phyloP scores from a whole-genome alignment of 129 eudicot species.

The Mikania micrantha region DNA sequence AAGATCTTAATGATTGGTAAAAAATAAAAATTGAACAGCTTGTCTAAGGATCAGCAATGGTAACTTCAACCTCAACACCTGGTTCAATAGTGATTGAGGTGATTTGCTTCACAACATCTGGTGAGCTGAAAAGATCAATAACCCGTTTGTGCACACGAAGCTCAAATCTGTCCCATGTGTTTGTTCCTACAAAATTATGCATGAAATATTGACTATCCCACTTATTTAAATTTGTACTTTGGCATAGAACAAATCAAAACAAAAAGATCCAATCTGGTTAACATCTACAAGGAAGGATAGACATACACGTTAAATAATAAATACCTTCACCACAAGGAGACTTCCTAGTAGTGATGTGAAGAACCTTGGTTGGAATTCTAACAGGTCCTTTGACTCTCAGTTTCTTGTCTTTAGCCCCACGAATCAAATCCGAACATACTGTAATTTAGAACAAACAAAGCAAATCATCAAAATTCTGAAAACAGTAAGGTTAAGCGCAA shows the following conservation, averaged over 20 bases:
- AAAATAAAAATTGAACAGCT: neutral
- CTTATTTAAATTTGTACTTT: neutral
- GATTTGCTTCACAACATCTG: constrained; percentile 82
- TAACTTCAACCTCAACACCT: constrained; percentile 84
- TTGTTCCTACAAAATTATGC: constrained; percentile 44
- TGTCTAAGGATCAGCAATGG: constrained; percentile 57
- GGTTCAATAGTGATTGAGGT: constrained; percentile 89
- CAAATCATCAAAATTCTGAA: neutral
- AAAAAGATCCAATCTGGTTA: neutral
- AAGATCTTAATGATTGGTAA: neutral
- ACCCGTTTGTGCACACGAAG: constrained; percentile 83
- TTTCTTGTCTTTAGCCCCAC: constrained; percentile 65
- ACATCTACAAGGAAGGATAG: neutral
- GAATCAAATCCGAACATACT: constrained; percentile 86
- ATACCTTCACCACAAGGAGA: constrained; percentile 51
- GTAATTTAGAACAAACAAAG: neutral
- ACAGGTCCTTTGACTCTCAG: constrained; percentile 45
- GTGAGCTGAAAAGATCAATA: constrained; percentile 85
- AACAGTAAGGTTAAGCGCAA: neutral
- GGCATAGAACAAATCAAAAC: neutral
- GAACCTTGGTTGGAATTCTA: constrained; percentile 48
- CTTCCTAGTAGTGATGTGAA: constrained; percentile 39
- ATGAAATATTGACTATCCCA: neutral
- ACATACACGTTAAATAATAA: no score
- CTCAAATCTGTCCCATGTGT: constrained; percentile 86